Evolutionary conservation across 148 eudicot genomes (phyloP).

Genomic region (Rhododendron ferrugineum): DNA sequence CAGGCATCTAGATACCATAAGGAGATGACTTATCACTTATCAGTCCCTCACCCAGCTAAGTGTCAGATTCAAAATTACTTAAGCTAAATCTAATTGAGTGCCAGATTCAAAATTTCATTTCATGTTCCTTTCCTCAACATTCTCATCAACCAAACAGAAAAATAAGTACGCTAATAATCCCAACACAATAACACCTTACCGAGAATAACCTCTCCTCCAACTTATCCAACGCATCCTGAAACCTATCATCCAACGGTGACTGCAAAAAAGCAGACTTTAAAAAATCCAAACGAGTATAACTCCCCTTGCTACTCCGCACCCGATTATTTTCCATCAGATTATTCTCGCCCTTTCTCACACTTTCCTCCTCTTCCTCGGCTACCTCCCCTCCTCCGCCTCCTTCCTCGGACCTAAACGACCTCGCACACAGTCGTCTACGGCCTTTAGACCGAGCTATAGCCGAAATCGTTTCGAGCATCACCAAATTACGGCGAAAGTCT

Average conservation of each 20-base stretch:
- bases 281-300: slow-evolving; percentile 11
- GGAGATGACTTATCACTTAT: neutral
- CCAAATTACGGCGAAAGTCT: slow-evolving; percentile 32
- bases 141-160: neutral
- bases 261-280: slow-evolving; percentile 39
- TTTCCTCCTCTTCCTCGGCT: neutral
- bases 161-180: neutral
- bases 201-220: slow-evolving; percentile 43
- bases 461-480: slow-evolving; percentile 16
- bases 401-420: slow-evolving; percentile 56
- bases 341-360: slow-evolving; percentile 10
- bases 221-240: slow-evolving; percentile 38
- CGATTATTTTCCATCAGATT: neutral
- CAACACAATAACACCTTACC: slow-evolving; percentile 22
- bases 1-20: neutral
- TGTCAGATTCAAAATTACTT: neutral
- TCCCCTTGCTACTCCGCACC: neutral
- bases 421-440: slow-evolving; percentile 25
- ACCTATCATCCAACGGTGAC: slow-evolving; percentile 31
- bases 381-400: slow-evolving; percentile 13
- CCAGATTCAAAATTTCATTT: neutral
- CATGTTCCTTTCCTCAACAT: neutral
- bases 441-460: slow-evolving; percentile 22
- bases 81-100: neutral
- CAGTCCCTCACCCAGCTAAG: neutral